Evolutionary conservation across 306 rosid species (phyloP).

Genomic region (Leucaena leucocephala): DNA sequence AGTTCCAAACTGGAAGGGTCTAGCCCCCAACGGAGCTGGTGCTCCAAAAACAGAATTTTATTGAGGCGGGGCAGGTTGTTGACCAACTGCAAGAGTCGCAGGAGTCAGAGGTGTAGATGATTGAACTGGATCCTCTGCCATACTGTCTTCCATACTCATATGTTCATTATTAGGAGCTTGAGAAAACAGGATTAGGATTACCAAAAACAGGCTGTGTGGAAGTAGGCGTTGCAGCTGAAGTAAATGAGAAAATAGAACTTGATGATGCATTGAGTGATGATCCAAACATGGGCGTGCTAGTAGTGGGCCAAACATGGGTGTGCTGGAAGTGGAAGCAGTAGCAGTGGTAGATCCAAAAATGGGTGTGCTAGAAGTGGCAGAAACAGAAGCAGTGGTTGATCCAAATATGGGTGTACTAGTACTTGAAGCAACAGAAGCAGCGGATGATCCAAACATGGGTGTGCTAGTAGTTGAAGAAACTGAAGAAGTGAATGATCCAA

Average conservation of each 20-base stretch:
- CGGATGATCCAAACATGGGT: conserved; percentile 54
- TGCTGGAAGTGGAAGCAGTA: conserved; percentile 22
- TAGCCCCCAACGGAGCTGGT: conserved; percentile 44
- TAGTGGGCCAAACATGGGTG: conserved; percentile 37
- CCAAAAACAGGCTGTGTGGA: conserved; percentile 66
- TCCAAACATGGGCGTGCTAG: conserved; percentile 49
- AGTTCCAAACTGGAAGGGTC: conserved; percentile 62
- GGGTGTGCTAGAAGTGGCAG: not conserved
- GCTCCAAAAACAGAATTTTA: conserved; percentile 68
- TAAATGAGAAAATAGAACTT: conserved; percentile 61
- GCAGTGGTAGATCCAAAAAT: not conserved
- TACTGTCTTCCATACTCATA: conserved; percentile 83
- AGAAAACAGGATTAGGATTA: conserved; percentile 45
- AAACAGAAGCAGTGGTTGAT: conserved; percentile 38
- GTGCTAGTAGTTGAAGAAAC: conserved; percentile 30
- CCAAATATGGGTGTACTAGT: conserved; percentile 37
- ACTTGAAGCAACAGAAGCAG: conserved; percentile 11
- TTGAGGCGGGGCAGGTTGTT: conserved; percentile 51
- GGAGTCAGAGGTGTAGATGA: conserved; percentile 46
- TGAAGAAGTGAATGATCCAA: not conserved
- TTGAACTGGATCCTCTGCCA: conserved; percentile 87
- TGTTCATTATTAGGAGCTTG: conserved; percentile 65
- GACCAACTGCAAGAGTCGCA: conserved; percentile 51
- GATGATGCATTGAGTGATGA: conserved; percentile 55
- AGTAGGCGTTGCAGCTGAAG: conserved; percentile 49